phyloP scores from a whole-genome alignment of 2,329 filamentous ascomycete species.

The Arthrinium puccinioides region DNA sequence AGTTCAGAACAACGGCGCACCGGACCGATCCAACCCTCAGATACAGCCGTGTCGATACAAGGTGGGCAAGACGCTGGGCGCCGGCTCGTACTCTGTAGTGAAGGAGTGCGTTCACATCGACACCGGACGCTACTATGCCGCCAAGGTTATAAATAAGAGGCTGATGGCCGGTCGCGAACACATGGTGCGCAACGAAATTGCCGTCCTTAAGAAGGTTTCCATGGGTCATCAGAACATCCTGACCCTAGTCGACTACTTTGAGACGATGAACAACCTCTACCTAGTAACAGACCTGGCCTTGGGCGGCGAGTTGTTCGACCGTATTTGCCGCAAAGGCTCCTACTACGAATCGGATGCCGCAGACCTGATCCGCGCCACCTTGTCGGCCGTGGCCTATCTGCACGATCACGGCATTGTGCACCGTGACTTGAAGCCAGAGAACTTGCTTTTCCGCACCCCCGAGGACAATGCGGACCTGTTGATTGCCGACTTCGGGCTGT shows the following conservation, averaged over 20 bases:
- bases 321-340: conserved; percentile 95
- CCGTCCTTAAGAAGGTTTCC: conserved; percentile 93
- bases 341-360: conserved; percentile 98
- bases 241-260: conserved; percentile 97
- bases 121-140: conserved; percentile 94
- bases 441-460: conserved; percentile 90
- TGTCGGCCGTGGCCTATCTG: conserved; percentile 96
- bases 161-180: conserved; percentile 96
- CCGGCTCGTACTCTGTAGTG: conserved; percentile 95
- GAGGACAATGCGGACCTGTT: conserved; percentile 96
- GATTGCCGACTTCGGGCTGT: conserved; percentile 94
- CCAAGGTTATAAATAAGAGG: conserved; percentile 98
- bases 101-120: conserved; percentile 99
- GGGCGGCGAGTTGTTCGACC: conserved; percentile 94
- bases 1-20: conserved; percentile 17
- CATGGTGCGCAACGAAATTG: conserved; percentile 99
- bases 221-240: conserved; percentile 99
- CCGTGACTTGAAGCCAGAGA: conserved; percentile 95
- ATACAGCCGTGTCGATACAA: conserved; percentile 97
- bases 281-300: conserved; percentile 94
- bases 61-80: conserved; percentile 94
- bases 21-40: conserved; percentile 41
- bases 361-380: conserved; percentile 86
- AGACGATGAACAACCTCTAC: conserved; percentile 99
- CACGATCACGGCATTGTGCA: conserved; percentile 99